Percentiles rank a stretch among this genome's conserved stretches.
Conservation (phyloP, 495 filamentous ascomycete genomes). For the Penicillium angulare region DNA sequence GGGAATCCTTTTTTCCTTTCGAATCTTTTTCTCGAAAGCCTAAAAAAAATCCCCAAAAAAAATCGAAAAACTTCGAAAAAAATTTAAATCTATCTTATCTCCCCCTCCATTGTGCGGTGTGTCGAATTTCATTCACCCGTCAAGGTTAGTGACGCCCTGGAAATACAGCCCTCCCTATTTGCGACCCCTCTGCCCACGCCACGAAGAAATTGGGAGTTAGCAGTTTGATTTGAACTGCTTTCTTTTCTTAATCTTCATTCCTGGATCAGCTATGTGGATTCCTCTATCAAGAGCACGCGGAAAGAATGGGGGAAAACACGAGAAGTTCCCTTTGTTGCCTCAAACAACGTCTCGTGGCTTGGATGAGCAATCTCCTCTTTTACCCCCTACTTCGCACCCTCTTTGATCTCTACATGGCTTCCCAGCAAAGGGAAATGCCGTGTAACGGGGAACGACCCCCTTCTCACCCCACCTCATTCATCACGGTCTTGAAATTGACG, state of each 20-base stretch:
- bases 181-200: too few species aligned
- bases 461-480: too few species aligned
- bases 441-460: conserved; percentile 17
- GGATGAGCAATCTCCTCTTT: conserved; percentile 8
- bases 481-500: too few species aligned
- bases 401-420: background rate
- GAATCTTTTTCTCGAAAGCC: conserved; percentile 42
- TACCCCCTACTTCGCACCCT: conserved; percentile 5
- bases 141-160: conserved; percentile 22
- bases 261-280: background rate
- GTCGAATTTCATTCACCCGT: conserved; percentile 35
- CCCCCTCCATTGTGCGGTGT: conserved; percentile 40
- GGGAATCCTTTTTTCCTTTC: conserved; percentile 37
- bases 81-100: conserved; percentile 34
- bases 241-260: background rate
- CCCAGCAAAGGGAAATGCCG: conserved; percentile 12
- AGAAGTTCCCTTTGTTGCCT: conserved; percentile 19
- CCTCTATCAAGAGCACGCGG: background rate
- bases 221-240: background rate
- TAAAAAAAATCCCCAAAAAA: conserved; percentile 45
- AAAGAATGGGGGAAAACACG: too few species aligned
- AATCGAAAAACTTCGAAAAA: conserved; percentile 30
- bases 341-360: conserved; percentile 9
- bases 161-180: background rate
- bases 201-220: too few species aligned